These are phyloP conservation scores for Penicillium sp. DNA, from an alignment of 2,329 filamentous ascomycete species.

Conservation along the genomic window DNA sequence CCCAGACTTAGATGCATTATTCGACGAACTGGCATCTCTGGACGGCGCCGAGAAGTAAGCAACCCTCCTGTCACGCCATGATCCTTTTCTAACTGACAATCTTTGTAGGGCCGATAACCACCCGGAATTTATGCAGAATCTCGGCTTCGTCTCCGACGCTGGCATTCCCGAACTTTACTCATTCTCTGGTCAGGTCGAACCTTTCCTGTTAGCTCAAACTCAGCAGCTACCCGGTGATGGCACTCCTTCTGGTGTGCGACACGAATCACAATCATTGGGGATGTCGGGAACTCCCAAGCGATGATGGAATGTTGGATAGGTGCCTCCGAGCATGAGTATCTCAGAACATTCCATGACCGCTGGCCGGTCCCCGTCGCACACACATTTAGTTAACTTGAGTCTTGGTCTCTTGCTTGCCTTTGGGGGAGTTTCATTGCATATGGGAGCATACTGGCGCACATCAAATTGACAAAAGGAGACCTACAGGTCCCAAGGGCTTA, in stretches of 20 bases:
- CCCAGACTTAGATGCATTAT: conserved; percentile 52
- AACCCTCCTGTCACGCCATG: neutral
- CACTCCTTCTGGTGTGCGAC: conserved; percentile 16
- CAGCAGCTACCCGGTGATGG: conserved; percentile 28
- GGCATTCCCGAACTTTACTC: conserved; percentile 41
- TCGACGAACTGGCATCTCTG: conserved; percentile 60
- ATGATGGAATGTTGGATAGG: conserved; percentile 4
- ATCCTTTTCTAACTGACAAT: conserved; percentile 12
- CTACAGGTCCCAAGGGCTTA: too few species aligned
- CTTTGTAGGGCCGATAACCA: conserved; percentile 33
- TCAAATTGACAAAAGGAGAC: neutral
- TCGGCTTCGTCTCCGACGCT: conserved; percentile 39
- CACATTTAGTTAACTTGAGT: neutral
- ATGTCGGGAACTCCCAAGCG: conserved; percentile 18
- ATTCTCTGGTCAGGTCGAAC: conserved; percentile 36
- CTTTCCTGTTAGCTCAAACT: conserved; percentile 35
- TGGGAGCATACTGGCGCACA: too few species aligned
- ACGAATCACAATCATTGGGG: conserved; percentile 23
- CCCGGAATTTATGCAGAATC: conserved; percentile 43
- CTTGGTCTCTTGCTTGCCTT: neutral
- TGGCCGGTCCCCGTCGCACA: conserved; percentile 11
- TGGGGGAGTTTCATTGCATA: too few species aligned
- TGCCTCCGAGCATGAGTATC: neutral
- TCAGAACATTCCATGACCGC: conserved; percentile 10
- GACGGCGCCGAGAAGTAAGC: conserved; percentile 54